These are phyloP conservation scores for Xylaria hypoxylon DNA, from an alignment of 2,329 filamentous ascomycete genomes.

Conservation along the genomic window DNA sequence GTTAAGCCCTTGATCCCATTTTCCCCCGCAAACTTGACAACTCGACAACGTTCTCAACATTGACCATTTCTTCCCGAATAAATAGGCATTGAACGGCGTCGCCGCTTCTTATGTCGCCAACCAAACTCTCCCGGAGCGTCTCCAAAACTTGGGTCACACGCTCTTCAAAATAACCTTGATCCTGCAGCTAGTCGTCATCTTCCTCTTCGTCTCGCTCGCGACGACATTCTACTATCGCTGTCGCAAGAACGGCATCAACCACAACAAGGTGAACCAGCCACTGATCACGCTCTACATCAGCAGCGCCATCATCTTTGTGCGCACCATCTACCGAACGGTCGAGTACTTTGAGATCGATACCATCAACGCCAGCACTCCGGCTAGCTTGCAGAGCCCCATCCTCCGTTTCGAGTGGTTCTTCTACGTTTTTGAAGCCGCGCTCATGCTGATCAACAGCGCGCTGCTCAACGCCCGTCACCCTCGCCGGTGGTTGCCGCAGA, in stretches of 20 bases:
- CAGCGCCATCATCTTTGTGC: slow-evolving; percentile 60
- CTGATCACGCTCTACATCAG: slow-evolving; percentile 65
- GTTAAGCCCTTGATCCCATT: not conserved
- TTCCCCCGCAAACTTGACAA: not conserved
- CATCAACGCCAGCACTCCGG: slow-evolving; percentile 55
- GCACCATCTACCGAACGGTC: slow-evolving; percentile 69
- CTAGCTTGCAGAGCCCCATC: slow-evolving; percentile 55
- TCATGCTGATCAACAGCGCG: slow-evolving; percentile 64
- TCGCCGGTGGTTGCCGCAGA: slow-evolving; percentile 61
- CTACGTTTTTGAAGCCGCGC: slow-evolving; percentile 65
- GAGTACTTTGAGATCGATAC: slow-evolving; percentile 66
- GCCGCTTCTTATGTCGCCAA: slow-evolving; percentile 63
- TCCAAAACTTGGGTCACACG: slow-evolving; percentile 57
- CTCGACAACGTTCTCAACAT: not conserved
- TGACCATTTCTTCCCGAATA: not conserved
- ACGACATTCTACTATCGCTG: slow-evolving; percentile 62
- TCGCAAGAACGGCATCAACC: slow-evolving; percentile 51
- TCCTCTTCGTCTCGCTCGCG: slow-evolving; percentile 62
- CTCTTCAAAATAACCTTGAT: slow-evolving; percentile 64
- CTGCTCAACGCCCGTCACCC: slow-evolving; percentile 65
- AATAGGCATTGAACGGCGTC: slow-evolving; percentile 57
- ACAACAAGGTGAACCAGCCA: slow-evolving; percentile 49
- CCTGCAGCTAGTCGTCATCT: slow-evolving; percentile 66
- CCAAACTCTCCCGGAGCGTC: slow-evolving; percentile 52
- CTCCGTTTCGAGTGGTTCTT: slow-evolving; percentile 71